Base-by-base conservation (phyloP, 768 basidiomycete species). In the Cyathus striatus region DNA sequence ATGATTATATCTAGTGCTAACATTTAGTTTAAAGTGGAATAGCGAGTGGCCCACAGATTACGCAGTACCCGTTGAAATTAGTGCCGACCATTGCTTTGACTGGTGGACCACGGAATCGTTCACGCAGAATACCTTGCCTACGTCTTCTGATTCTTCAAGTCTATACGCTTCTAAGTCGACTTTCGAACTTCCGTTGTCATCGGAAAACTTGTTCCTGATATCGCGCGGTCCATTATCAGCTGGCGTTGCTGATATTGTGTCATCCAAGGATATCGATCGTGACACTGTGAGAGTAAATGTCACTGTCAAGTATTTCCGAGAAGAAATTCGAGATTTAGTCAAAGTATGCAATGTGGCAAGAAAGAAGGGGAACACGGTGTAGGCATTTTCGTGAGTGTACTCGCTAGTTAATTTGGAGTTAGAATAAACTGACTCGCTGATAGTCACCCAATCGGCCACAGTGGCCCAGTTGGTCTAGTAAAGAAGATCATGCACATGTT, bases 371-470 rank as follows among this genome's bases (percentile, higher is more conserved):
- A 62, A 36, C 52, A 56, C 13, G 67, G 67, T 21, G 55, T 66
- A 37, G 66, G 67, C 3, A 53, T 69, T 24, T 64, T 66, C 32
- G 67, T 69, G 43, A 55, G 62, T 54, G 6, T 16, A n/a, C 9
- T 3, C 27, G n/a, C 16, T 23, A 39, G 32, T 16, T 25, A 16
- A 32, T n/a, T n/a, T n/a, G n/a, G n/a, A n/a, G n/a, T n/a, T n/a
- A n/a, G n/a, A n/a, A n/a, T n/a, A n/a, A n/a, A n/a, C n/a, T n/a
- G n/a, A n/a, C n/a, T n/a, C n/a, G n/a, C n/a, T n/a, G n/a, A n/a
- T 38, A 73, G 72, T 70, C 69, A 1, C 63, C 63, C 2, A 27
- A 6, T 9, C 42, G 12, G 23, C 50, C 51, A 46, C 17, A 48
- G 6, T 34, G 40, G 41, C 37, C 25, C 4, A n/a, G n/a, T n/a